These are phyloP conservation scores for Auriscalpium orientale DNA, from an alignment of 768 basidiomycete species.

Conservation along the genomic window DNA sequence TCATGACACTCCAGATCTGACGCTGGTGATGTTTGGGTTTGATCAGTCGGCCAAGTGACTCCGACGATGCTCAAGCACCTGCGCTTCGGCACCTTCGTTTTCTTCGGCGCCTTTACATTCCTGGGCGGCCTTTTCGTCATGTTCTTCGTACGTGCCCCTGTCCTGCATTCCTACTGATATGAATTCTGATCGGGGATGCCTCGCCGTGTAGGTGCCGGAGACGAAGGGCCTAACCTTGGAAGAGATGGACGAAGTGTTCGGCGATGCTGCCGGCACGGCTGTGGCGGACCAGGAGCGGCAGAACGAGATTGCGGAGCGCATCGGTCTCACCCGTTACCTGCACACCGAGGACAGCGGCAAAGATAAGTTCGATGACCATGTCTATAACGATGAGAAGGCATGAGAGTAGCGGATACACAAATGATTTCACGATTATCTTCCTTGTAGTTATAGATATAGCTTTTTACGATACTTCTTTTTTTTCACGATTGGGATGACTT, in stretches of 20 bases:
- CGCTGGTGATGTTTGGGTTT: not conserved
- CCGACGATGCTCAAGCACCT: constrained; percentile 64
- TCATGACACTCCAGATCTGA: not conserved
- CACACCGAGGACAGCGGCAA: not conserved
- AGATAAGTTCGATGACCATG: constrained; percentile 9
- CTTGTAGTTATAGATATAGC: too few relatives aligned
- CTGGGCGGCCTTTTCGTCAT: constrained; percentile 60
- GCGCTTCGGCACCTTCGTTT: constrained; percentile 65
- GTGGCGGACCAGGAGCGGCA: constrained; percentile 46
- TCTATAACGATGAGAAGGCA: not conserved
- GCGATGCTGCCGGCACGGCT: constrained; percentile 44
- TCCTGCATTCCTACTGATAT: not conserved
- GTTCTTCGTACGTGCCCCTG: constrained; percentile 42
- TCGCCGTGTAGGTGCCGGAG: constrained; percentile 46
- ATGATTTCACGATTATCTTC: too few relatives aligned
- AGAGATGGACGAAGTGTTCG: constrained; percentile 77
- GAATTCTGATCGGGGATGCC: not conserved
- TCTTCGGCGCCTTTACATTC: constrained; percentile 69
- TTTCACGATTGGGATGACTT: too few relatives aligned
- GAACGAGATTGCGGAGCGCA: constrained; percentile 47
- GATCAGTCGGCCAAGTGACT: constrained; percentile 52
- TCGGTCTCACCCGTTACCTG: constrained; percentile 45
- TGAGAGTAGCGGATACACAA: not conserved
- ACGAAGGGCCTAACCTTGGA: constrained; percentile 68
- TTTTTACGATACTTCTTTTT: too few relatives aligned